A percentile compares a stretch with the other conserved stretches of the same genome.
Conservation (phyloP, 306 rosid genomes). For the Glycine latifolia region DNA sequence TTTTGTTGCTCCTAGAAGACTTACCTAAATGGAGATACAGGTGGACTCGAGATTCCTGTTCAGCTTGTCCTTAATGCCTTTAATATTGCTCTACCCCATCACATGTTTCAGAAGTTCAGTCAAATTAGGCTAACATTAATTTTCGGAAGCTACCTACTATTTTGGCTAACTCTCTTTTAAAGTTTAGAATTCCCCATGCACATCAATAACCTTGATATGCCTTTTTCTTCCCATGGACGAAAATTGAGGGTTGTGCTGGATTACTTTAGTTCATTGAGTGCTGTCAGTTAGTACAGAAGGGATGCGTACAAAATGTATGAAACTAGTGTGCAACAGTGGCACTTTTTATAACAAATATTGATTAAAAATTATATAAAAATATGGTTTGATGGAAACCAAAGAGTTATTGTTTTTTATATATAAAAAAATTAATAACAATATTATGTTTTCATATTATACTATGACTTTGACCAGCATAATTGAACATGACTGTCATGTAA, state of each 20-base stretch:
- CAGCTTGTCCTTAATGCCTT: constrained; percentile 25
- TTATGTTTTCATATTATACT: too few relatives aligned
- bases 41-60: neutral
- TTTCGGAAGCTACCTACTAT: neutral
- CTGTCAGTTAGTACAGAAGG: neutral
- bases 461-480: too few relatives aligned
- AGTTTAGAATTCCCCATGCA: neutral
- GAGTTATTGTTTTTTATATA: neutral
- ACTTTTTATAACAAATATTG: neutral
- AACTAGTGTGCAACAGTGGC: neutral
- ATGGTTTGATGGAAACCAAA: neutral
- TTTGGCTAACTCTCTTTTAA: neutral
- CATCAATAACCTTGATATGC: neutral
- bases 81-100: constrained; percentile 3
- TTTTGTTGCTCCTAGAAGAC: neutral
- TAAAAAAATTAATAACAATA: neutral
- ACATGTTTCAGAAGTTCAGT: neutral
- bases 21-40: constrained; percentile 22
- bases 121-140: neutral
- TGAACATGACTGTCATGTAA: too few relatives aligned
- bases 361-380: neutral
- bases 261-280: neutral
- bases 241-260: neutral
- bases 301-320: neutral
- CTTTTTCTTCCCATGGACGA: neutral